Conservation (phyloP, 441 rosid species). For the Capsella rubella region DNA sequence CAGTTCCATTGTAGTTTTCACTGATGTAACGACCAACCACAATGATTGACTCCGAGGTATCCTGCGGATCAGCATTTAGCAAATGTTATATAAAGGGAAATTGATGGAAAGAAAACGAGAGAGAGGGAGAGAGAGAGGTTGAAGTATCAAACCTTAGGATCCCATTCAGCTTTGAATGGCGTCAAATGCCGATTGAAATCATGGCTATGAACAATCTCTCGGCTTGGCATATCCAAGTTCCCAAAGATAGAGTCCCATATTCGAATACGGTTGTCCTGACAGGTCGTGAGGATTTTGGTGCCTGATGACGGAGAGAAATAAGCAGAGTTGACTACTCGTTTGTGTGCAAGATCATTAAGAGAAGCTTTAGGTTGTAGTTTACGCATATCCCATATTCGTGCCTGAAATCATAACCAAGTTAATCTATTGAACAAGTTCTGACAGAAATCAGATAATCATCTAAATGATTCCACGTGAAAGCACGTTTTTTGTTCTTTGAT, state of each 20-base stretch:
- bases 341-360: slow-evolving; percentile 67
- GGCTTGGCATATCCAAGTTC: slow-evolving; percentile 77
- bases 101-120: neutral
- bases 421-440: neutral
- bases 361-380: slow-evolving; percentile 66
- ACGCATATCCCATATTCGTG: slow-evolving; percentile 95
- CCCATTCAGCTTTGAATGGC: slow-evolving; percentile 98
- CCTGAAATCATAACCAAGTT: slow-evolving; percentile 55
- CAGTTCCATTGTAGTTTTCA: slow-evolving; percentile 86
- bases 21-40: slow-evolving; percentile 93
- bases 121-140: neutral
- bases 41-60: slow-evolving; percentile 84
- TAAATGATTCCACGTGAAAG: neutral
- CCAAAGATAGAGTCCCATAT: slow-evolving; percentile 92
- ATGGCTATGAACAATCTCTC: slow-evolving; percentile 98
- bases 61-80: slow-evolving; percentile 56
- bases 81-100: neutral
- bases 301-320: slow-evolving; percentile 92
- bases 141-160: slow-evolving; percentile 74
- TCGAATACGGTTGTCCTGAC: slow-evolving; percentile 89
- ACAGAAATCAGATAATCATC: neutral
- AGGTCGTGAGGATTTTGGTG: slow-evolving; percentile 83
- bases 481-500: neutral
- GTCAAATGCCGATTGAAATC: slow-evolving; percentile 94
- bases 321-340: slow-evolving; percentile 92